Percentiles rank a stretch among this genome's conserved stretches.
Conservation (phyloP, 2,329 filamentous ascomycete genomes). For the Sordariomycetes sp. region DNA sequence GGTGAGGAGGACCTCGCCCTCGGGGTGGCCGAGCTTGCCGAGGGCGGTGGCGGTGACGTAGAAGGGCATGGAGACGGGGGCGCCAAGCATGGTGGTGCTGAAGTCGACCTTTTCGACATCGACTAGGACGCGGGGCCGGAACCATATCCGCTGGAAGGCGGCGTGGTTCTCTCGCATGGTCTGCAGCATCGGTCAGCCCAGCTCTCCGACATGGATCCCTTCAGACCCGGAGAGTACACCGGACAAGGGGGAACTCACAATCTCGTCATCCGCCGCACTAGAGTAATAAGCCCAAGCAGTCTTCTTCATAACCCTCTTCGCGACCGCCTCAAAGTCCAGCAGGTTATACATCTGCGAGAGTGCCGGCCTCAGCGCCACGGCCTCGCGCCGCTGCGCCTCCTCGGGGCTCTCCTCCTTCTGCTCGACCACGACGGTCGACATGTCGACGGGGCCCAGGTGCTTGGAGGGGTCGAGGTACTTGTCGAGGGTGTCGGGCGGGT, state of each 20-base stretch:
- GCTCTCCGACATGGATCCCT: background rate
- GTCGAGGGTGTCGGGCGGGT: constrained; percentile 75
- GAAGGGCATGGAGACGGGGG: constrained; percentile 73
- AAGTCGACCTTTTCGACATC: constrained; percentile 82
- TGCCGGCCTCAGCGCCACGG: constrained; percentile 61
- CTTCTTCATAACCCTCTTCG: constrained; percentile 85
- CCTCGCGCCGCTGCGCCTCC: constrained; percentile 54
- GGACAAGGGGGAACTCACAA: constrained; percentile 14
- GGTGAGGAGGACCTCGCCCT: constrained; percentile 88
- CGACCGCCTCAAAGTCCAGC: constrained; percentile 91
- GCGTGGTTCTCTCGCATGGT: constrained; percentile 91
- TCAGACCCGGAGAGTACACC: background rate
- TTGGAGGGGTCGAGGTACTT: constrained; percentile 76
- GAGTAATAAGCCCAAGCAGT: constrained; percentile 97
- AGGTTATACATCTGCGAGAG: constrained; percentile 86
- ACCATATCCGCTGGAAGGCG: constrained; percentile 96
- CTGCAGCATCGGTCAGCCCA: constrained; percentile 24
- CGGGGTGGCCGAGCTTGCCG: constrained; percentile 85
- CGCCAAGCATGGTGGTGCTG: constrained; percentile 86
- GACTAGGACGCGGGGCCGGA: constrained; percentile 77
- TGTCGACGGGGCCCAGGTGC: constrained; percentile 81
- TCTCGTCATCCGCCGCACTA: constrained; percentile 54
- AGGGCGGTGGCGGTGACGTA: constrained; percentile 95
- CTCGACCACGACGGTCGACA: constrained; percentile 62
- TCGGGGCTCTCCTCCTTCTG: constrained; percentile 44